Percentiles rank a stretch among this genome's conserved stretches.
These are phyloP conservation scores for Botryotinia calthae DNA, from an alignment of 2,329 filamentous ascomycete genomes.

Conservation along the genomic window DNA sequence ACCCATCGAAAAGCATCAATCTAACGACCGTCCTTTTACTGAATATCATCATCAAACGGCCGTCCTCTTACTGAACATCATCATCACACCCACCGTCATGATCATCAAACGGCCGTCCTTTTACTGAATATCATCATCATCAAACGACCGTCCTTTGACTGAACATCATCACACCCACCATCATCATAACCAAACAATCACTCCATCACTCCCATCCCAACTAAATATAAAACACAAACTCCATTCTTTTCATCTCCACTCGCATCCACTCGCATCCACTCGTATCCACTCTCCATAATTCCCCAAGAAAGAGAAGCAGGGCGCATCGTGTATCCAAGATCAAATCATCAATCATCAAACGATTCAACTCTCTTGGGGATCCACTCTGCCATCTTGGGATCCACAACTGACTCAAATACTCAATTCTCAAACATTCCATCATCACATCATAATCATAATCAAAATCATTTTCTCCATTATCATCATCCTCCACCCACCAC, in stretches of 20 bases:
- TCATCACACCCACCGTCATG: too few relatives aligned
- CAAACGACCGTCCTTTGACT: too few relatives aligned
- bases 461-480: neutral
- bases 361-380: neutral
- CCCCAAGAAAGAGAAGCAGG: neutral
- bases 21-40: too few relatives aligned
- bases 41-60: too few relatives aligned
- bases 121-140: too few relatives aligned
- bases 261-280: neutral
- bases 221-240: conserved; percentile 1
- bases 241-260: conserved; percentile 1
- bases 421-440: neutral
- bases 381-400: neutral
- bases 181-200: neutral
- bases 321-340: neutral
- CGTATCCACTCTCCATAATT: neutral
- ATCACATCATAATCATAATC: neutral
- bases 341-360: neutral
- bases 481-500: too few relatives aligned
- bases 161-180: neutral
- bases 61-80: too few relatives aligned
- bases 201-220: neutral
- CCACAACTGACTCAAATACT: neutral
- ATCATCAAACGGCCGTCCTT: too few relatives aligned
- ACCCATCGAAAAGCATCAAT: too few relatives aligned